These are phyloP conservation scores for Mycogone perniciosa DNA, from an alignment of 2,329 filamentous ascomycete species.

Conservation along the genomic window DNA sequence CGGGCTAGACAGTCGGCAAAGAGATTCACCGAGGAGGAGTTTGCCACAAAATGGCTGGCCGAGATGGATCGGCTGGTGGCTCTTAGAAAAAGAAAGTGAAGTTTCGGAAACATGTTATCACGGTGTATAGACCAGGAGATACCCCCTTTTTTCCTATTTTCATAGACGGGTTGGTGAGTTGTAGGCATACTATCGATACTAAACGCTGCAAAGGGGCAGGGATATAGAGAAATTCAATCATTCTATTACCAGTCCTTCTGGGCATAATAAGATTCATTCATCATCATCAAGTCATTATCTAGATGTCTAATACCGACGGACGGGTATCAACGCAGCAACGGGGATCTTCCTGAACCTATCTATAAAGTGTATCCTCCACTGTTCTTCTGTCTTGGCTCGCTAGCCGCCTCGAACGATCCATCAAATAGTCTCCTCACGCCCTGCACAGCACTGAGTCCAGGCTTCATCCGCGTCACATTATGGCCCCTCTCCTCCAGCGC, in stretches of 20 bases:
- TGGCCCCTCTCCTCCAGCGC: slow-evolving; percentile 61
- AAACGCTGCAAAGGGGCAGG: neutral
- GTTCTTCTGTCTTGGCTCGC: slow-evolving; percentile 67
- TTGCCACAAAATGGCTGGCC: slow-evolving; percentile 69
- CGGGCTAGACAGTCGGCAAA: slow-evolving; percentile 72
- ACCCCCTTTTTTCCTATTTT: slow-evolving; percentile 23
- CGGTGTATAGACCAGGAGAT: slow-evolving; percentile 31
- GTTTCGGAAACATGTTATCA: slow-evolving; percentile 1
- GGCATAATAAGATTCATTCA: no score
- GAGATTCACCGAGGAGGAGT: slow-evolving; percentile 83
- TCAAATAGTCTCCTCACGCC: slow-evolving; percentile 54
- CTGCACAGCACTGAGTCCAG: slow-evolving; percentile 64
- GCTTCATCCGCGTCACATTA: slow-evolving; percentile 62
- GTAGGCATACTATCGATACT: neutral
- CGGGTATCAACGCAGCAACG: neutral
- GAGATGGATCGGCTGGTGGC: slow-evolving; percentile 68
- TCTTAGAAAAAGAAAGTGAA: slow-evolving; percentile 23
- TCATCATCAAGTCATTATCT: no score
- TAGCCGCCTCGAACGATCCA: slow-evolving; percentile 70
- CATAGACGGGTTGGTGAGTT: slow-evolving; percentile 7
- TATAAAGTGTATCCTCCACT: slow-evolving; percentile 56
- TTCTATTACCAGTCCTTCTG: slow-evolving; percentile 4
- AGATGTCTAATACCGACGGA: no score
- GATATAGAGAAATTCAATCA: neutral
- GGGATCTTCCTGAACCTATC: neutral